phyloP scores from a whole-genome alignment of 2,329 filamentous ascomycete species.

The Epichloe aotearoae region DNA sequence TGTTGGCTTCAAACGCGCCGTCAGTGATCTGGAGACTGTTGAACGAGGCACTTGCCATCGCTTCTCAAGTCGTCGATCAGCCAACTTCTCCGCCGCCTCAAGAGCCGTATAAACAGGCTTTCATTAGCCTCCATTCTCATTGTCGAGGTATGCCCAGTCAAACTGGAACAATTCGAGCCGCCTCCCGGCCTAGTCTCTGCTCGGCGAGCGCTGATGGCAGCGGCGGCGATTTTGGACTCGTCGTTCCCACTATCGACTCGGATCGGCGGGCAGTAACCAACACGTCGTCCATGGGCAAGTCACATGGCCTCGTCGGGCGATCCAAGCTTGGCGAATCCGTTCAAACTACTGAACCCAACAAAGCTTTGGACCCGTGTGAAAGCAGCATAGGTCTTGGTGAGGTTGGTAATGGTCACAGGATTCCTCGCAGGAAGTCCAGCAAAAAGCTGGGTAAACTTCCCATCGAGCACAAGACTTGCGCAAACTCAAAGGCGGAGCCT shows the following conservation, averaged over 20 bases:
- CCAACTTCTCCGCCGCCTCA: conserved; percentile 12
- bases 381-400: not conserved
- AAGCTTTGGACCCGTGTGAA: conserved; percentile 2
- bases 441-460: conserved; percentile 1
- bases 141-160: conserved; percentile 1
- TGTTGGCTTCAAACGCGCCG: conserved; percentile 20
- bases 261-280: not conserved
- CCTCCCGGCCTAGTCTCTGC: conserved; percentile 1
- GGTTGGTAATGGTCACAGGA: not conserved
- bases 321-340: not conserved
- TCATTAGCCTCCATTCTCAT: conserved; percentile 6
- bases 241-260: not conserved
- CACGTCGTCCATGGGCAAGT: not conserved
- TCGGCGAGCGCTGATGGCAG: conserved; percentile 5
- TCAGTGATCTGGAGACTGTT: conserved; percentile 34
- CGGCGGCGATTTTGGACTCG: not conserved
- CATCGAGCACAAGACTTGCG: not conserved
- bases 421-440: conserved; percentile 9
- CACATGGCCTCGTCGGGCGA: not conserved
- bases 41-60: conserved; percentile 31
- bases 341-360: not conserved
- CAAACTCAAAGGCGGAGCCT: not conserved
- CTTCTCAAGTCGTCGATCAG: conserved; percentile 24
- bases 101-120: conserved; percentile 8
- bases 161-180: not conserved